Conservation (phyloP, 768 basidiomycete genomes). For the Pulveroboletus sp. region DNA sequence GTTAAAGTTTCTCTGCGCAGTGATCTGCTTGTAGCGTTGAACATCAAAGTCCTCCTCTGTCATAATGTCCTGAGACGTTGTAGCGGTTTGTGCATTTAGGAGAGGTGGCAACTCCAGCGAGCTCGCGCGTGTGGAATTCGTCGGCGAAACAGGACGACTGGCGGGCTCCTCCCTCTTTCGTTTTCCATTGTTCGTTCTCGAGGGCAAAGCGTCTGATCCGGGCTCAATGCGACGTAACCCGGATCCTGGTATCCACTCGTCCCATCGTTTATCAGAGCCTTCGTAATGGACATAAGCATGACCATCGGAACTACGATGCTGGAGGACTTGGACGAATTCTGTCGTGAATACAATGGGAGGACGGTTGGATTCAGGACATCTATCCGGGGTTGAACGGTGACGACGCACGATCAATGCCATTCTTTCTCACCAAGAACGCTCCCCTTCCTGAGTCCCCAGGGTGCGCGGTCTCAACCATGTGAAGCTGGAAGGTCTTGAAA, state of each 20-base stretch:
- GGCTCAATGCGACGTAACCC: slow-evolving; percentile 31
- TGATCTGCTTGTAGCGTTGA: slow-evolving; percentile 61
- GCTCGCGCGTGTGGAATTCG: slow-evolving; percentile 21
- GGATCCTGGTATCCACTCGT: slow-evolving; percentile 63
- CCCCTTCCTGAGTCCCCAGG: slow-evolving; percentile 5
- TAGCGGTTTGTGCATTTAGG: slow-evolving; percentile 10
- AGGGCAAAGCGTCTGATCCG: slow-evolving; percentile 15
- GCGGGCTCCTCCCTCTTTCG: slow-evolving; percentile 24
- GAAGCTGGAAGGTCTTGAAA: neutral
- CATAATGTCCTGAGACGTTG: slow-evolving; percentile 35
- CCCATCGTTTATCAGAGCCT: slow-evolving; percentile 64
- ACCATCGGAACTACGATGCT: slow-evolving; percentile 38
- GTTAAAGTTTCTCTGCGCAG: slow-evolving; percentile 78
- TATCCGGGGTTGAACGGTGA: slow-evolving; percentile 6
- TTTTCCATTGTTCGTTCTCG: slow-evolving; percentile 30
- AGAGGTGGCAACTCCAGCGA: slow-evolving; percentile 11
- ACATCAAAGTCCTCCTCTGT: slow-evolving; percentile 70
- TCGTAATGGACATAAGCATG: slow-evolving; percentile 71
- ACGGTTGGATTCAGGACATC: slow-evolving; percentile 10
- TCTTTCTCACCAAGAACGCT: slow-evolving; percentile 29
- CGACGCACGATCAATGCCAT: slow-evolving; percentile 35
- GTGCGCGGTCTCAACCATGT: slow-evolving; percentile 20
- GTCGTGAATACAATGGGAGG: slow-evolving; percentile 7
- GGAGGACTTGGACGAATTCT: slow-evolving; percentile 51
- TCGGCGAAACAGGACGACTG: slow-evolving; percentile 15